A percentile compares a stretch with the other conserved stretches of the same genome.
Conservation (phyloP, 129 eudicot genomes). For the Dittrichia graveolens region DNA sequence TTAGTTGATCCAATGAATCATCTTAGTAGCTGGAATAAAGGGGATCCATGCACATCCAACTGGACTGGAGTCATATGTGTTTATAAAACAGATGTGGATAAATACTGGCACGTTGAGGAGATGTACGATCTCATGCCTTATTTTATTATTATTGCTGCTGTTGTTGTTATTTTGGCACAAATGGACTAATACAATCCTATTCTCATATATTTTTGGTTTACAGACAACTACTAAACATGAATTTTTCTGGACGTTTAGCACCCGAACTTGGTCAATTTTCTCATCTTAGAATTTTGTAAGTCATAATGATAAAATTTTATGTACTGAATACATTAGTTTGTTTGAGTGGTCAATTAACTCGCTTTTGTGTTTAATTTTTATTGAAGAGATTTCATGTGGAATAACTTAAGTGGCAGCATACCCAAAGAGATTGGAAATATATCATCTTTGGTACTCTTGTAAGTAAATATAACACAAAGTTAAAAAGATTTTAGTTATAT, state of each 20-base stretch:
- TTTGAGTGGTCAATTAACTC: constrained; percentile 14
- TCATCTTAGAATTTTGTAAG: constrained; percentile 71
- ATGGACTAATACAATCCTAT: neutral
- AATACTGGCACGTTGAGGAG: constrained; percentile 61
- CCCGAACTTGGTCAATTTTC: constrained; percentile 85
- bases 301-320: constrained; percentile 4
- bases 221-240: constrained; percentile 68
- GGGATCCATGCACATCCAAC: constrained; percentile 76
- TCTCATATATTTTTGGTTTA: constrained; percentile 15
- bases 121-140: constrained; percentile 46
- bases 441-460: constrained; percentile 67
- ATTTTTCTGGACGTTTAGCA: constrained; percentile 77
- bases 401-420: constrained; percentile 62
- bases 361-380: neutral
- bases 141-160: neutral
- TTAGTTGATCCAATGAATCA: constrained; percentile 54
- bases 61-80: constrained; percentile 82
- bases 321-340: neutral
- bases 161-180: neutral
- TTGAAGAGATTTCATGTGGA: constrained; percentile 89
- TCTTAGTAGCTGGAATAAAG: constrained; percentile 62
- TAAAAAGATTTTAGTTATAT: neutral
- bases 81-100: constrained; percentile 40
- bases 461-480: constrained; percentile 30
- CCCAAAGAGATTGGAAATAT: constrained; percentile 79